Percentiles rank a stretch among this genome's conserved stretches.
Evolutionary conservation across 2,329 filamentous ascomycete species (phyloP).

Genomic region (Penicillium sp.): DNA sequence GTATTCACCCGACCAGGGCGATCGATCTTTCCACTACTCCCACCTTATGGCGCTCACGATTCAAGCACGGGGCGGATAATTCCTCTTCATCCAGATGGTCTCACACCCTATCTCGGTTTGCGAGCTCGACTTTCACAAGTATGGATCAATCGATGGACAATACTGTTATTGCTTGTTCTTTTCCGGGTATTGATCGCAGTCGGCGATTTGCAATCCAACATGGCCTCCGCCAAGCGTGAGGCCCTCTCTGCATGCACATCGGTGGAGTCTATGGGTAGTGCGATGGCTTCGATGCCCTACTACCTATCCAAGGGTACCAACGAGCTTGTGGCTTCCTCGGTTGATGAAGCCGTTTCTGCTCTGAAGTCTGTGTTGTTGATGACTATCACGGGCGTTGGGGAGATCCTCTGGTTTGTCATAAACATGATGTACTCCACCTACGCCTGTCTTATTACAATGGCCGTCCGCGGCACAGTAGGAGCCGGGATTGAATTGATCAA

Average conservation of each 20-base stretch:
- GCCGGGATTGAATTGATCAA: conserved; percentile 63
- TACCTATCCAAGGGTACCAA: conserved; percentile 90
- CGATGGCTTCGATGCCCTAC: conserved; percentile 97
- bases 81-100: conserved; percentile 63
- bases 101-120: conserved; percentile 90
- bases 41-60: conserved; percentile 42
- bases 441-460: conserved; percentile 80
- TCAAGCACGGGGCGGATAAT: conserved; percentile 55
- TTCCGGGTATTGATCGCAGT: conserved; percentile 76
- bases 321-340: conserved; percentile 72
- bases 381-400: conserved; percentile 77
- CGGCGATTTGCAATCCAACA: conserved; percentile 67
- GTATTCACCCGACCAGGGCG: conserved; percentile 33
- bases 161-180: conserved; percentile 82
- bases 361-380: conserved; percentile 77
- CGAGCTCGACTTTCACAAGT: conserved; percentile 87
- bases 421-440: conserved; percentile 89
- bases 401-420: conserved; percentile 87
- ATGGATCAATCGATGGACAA: conserved; percentile 97
- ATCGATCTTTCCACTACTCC: conserved; percentile 39
- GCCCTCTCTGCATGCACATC: conserved; percentile 85
- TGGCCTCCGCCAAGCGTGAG: conserved; percentile 72
- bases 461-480: conserved; percentile 74
- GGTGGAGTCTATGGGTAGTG: conserved; percentile 88
- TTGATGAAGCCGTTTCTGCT: conserved; percentile 76